Base-by-base conservation (phyloP, 2,329 filamentous ascomycete genomes). In the Cercospora berteroae region DNA sequence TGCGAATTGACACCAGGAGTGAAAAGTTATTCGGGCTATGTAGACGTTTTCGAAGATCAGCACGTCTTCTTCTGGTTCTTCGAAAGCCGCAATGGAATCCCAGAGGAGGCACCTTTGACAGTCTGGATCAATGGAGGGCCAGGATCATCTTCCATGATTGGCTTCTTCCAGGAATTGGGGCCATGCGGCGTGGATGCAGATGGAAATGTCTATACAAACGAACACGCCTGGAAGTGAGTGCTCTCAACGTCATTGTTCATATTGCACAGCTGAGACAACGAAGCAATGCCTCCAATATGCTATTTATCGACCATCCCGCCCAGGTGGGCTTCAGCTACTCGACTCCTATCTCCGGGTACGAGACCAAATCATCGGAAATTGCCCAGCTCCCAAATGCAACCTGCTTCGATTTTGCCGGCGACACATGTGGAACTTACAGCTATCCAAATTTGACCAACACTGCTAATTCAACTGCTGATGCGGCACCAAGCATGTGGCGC, bases 281-380 rank as follows among this genome's bases (percentile, higher is more conserved):
- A 39, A 60, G 58, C 65, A 86, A 87, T 71, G 82, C 85, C 25
- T 85, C 84, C 33, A 90, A 90, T 70, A 86, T 90, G 83, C 84
- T 92, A 16, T 91, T 89, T 77, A 86, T 92, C 71, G 89, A 92
- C 72, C 86, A 91, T 76, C 90, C 87, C 8, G 84, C 82, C 9
- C 83, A 85, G 57, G 84, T 86, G 4, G 87, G 87, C 0, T 85
- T 88, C 72, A 87, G 84, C 10, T 89, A 88, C 74, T 80, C 80
- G 4, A 75, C 79, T 12, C 79, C 81, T 0, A 77, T 82, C 6
- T 79, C 81, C 20, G 81, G 70, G 1, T 83, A 82, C 67, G 72
- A 67, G n/a, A 60, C 64, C 10, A 50, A 20, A 10, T 76, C 80
- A 50, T 56, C 73, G 1, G 59, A 70, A 9, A 79, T 86, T 42